phyloP scores from a whole-genome alignment of 306 rosid species.

The Casuarina glauca region DNA sequence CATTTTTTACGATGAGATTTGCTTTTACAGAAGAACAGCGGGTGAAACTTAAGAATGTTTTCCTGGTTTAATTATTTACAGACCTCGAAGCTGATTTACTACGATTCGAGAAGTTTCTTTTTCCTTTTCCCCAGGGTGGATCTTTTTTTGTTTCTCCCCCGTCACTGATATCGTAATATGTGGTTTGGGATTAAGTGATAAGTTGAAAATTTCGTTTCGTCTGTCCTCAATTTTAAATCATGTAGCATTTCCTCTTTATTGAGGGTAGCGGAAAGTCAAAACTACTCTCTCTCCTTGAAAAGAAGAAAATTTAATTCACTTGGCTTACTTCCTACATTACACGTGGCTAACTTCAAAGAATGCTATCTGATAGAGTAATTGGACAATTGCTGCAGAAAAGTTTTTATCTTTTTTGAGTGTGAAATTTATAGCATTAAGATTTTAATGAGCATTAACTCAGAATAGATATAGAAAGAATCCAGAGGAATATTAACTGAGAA shows the following conservation, averaged over 20 bases:
- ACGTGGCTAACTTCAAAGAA: not conserved
- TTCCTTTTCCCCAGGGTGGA: no score
- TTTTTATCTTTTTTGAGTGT: not conserved
- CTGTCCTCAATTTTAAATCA: not conserved
- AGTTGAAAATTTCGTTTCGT: not conserved
- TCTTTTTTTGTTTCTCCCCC: no score
- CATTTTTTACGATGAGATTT: no score
- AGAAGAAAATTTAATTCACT: not conserved
- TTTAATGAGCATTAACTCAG: conserved; percentile 7
- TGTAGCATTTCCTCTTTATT: not conserved
- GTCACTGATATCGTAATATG: no score
- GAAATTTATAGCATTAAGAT: not conserved
- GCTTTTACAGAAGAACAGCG: no score
- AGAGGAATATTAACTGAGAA: conserved; percentile 61
- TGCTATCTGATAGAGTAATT: not conserved
- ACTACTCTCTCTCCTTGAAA: not conserved
- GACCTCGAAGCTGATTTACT: no score
- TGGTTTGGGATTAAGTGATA: not conserved
- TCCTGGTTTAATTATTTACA: no score
- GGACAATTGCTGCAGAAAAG: not conserved
- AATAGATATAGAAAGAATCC: conserved; percentile 49
- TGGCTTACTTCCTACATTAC: not conserved
- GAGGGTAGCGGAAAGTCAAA: not conserved
- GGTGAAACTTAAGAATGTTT: no score
- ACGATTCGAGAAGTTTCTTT: no score